Evolutionary conservation across 2,329 filamentous ascomycete genomes (phyloP).

Genomic region (Fusarium drepaniforme): DNA sequence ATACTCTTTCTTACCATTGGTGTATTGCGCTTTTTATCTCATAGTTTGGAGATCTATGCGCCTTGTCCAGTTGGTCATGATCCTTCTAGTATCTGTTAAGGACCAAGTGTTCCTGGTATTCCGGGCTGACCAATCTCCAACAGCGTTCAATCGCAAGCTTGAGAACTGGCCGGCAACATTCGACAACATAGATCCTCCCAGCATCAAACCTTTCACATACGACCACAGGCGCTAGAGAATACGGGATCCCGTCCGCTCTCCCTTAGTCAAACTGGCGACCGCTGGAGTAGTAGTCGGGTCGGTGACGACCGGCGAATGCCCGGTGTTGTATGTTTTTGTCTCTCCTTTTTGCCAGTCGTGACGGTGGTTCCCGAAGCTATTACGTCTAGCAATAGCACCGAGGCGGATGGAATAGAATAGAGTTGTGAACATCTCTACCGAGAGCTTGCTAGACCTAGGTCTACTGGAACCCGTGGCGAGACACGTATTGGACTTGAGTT

Average conservation of each 20-base stretch:
- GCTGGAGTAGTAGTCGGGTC: not conserved
- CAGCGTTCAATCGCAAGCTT: not conserved
- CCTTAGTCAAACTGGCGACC: not conserved
- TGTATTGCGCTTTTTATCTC: not conserved
- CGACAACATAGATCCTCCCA: not conserved
- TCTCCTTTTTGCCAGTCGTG: not conserved
- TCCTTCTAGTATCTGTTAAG: not conserved
- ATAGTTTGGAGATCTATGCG: not conserved
- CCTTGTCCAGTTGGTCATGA: not conserved
- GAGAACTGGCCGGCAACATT: accelerated
- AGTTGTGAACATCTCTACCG: too few relatives aligned
- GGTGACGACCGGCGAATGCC: not conserved
- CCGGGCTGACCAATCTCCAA: not conserved
- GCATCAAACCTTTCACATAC: not conserved
- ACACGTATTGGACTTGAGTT: too few relatives aligned
- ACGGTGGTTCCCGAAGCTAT: too few relatives aligned
- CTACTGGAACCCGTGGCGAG: too few relatives aligned
- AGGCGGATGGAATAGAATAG: too few relatives aligned
- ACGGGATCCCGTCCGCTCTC: constrained; percentile 1
- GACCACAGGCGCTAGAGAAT: not conserved
- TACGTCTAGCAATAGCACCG: too few relatives aligned
- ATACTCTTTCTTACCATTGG: not conserved
- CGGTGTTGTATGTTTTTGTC: not conserved
- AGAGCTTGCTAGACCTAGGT: too few relatives aligned
- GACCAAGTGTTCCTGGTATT: not conserved